Base-by-base conservation (phyloP, 805 yeast genomes). In the Diddensiella santjacobensis region DNA sequence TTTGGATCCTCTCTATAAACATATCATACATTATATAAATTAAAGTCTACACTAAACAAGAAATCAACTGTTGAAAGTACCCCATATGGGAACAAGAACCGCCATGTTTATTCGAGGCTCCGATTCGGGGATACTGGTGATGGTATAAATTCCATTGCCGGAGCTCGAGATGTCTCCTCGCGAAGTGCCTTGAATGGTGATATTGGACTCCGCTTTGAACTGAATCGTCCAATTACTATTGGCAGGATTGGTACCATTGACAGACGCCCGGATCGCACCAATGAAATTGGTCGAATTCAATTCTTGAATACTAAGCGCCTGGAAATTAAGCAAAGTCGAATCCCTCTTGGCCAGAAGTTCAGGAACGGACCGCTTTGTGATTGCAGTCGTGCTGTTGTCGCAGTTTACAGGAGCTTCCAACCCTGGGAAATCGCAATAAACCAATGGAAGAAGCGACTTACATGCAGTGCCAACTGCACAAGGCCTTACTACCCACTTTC, bases 391-490 rank as follows among this genome's bases (percentile, higher is more conserved):
- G 41, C 39, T 41, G 26, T 31, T 33, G 10, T 45, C 45, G 24
- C 49, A 38, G 20, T 13, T 31, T 4, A 26, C 37, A 3, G 23
- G 29, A 8, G 24, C 40, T 36, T 38, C 44, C 11, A 15, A 19
- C n/a, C 40, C 20, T 8, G 42, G 30, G 30, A 38, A 62, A 42
- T 61, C 66, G 42, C 66, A 62, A 46, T 47, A 55, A 3, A 62
- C 48, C 11, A 44, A 35, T 13, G 53, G 44, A 31, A 58, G 59
- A 20, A 41, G 47, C 13, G 47, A 40, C 40, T 51, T 48, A 53
- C 66, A 62, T 22, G 50, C 57, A n/a, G 63, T 55, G 15, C 66
- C 66, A 18, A 62, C 54, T 6, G 53, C 60, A 44, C 67, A 62
- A n/a, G 52, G 49, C 4, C 66, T 58, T 17, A 59, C 57, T 11